A percentile compares a stretch with the other conserved stretches of the same genome.
phyloP scores from a whole-genome alignment of 129 eudicot species.

The Oenanthe sinensis region DNA sequence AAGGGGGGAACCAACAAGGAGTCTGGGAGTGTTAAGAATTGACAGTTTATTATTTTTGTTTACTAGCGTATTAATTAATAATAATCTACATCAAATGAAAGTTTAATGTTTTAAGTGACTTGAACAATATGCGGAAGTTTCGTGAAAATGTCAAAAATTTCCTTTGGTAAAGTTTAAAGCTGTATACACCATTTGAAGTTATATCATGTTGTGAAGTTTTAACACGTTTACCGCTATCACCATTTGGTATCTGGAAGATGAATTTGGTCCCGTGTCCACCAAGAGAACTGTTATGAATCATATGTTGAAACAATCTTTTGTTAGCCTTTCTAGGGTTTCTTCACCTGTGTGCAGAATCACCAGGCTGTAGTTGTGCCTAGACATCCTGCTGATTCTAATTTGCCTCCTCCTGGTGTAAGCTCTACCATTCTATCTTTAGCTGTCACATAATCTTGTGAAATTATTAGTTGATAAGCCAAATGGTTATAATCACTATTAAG shows the following conservation, averaged over 20 bases:
- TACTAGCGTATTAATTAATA: neutral
- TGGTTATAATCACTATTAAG: constrained; percentile 13
- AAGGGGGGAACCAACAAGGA: neutral
- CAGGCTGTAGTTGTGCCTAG: constrained; percentile 70
- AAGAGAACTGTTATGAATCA: constrained; percentile 51
- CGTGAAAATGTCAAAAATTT: neutral
- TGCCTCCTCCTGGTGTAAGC: too few species aligned
- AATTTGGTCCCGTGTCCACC: constrained; percentile 62
- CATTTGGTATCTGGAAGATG: constrained; percentile 76
- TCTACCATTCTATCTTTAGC: too few species aligned
- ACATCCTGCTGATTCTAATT: constrained; percentile 49
- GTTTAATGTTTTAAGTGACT: too few species aligned
- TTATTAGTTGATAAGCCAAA: neutral
- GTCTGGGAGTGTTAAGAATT: too few species aligned
- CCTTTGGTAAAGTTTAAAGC: constrained; percentile 1
- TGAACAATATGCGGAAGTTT: neutral
- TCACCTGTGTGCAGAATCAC: constrained; percentile 67
- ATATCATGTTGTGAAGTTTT: neutral
- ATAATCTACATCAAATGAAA: too few species aligned
- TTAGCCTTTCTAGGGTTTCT: constrained; percentile 59
- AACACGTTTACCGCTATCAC: constrained; percentile 31
- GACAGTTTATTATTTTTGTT: too few species aligned
- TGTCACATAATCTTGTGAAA: too few species aligned
- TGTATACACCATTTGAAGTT: neutral
- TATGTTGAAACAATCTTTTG: constrained; percentile 67